Percentiles rank a stretch among this genome's conserved stretches.
Conservation (phyloP, 495 filamentous ascomycete species). For the Neurospora sublineolata region DNA sequence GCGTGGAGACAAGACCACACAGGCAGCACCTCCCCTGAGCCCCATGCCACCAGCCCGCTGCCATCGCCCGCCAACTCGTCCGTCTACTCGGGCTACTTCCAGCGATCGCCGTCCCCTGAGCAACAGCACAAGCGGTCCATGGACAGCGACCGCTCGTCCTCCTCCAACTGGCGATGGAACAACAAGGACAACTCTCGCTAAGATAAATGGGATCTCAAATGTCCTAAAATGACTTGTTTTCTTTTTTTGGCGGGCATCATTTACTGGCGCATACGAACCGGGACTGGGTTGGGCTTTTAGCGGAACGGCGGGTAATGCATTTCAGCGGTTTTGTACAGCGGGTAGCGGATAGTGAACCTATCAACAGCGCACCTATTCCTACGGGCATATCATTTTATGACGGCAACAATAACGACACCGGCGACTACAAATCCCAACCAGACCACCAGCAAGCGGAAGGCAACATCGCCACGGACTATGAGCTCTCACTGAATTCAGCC, state of each 20-base stretch:
- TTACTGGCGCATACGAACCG: not conserved
- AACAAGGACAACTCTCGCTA: not conserved
- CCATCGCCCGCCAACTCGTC: constrained; percentile 13
- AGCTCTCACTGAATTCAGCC: not conserved
- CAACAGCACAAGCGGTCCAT: constrained; percentile 25
- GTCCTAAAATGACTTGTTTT: not conserved
- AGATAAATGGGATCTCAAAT: not conserved
- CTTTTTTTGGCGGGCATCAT: not conserved
- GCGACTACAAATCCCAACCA: not conserved
- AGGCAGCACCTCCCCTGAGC: constrained; percentile 24
- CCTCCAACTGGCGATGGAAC: constrained; percentile 3
- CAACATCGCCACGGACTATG: not conserved
- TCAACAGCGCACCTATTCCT: not conserved
- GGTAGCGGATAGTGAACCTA: not conserved
- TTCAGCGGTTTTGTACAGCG: not conserved
- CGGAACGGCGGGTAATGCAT: not conserved
- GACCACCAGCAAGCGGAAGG: not conserved
- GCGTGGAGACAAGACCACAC: constrained; percentile 28
- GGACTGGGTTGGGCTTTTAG: not conserved
- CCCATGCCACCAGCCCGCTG: constrained; percentile 9
- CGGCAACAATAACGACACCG: not conserved
- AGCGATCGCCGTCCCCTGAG: constrained; percentile 28
- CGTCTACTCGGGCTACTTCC: constrained; percentile 16
- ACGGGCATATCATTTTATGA: not conserved
- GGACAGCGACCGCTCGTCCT: constrained; percentile 29